Conservation (phyloP, 2,329 filamentous ascomycete species). For the Penicillium sp. region DNA sequence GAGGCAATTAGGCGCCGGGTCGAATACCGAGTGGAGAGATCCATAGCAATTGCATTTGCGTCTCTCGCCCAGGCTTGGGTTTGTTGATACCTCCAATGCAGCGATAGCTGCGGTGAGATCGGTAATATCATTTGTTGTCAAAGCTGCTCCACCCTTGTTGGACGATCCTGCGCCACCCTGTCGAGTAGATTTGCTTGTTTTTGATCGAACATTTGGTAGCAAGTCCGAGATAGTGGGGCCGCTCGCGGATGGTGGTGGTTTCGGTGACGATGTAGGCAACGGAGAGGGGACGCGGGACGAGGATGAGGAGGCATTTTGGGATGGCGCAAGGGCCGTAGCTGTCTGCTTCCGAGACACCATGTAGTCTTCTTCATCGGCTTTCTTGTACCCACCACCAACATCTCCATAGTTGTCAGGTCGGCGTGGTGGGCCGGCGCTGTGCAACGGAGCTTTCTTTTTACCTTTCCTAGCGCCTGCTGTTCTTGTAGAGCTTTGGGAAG, state of each 20-base stretch:
- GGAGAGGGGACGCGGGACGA: constrained; percentile 49
- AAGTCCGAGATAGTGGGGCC: constrained; percentile 82
- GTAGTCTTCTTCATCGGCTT: constrained; percentile 72
- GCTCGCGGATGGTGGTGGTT: constrained; percentile 66
- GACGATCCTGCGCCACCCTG: constrained; percentile 71
- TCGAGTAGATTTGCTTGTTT: constrained; percentile 66
- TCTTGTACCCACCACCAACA: constrained; percentile 70
- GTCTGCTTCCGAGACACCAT: constrained; percentile 55
- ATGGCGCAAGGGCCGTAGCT: constrained; percentile 42
- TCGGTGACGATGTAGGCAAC: constrained; percentile 24
- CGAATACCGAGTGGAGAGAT: constrained; percentile 80
- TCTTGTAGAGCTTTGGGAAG: constrained; percentile 3
- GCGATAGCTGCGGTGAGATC: constrained; percentile 78
- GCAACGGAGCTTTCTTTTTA: constrained; percentile 62
- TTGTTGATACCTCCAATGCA: constrained; percentile 86
- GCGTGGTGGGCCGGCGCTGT: constrained; percentile 62
- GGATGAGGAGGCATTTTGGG: constrained; percentile 44
- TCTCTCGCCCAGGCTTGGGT: constrained; percentile 70
- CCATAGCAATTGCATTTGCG: constrained; percentile 84
- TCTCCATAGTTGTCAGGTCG: constrained; percentile 66
- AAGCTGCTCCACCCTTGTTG: constrained; percentile 48
- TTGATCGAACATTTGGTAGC: constrained; percentile 59
- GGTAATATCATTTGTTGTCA: constrained; percentile 52
- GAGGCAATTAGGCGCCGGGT: constrained; percentile 90
- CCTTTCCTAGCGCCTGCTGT: constrained; percentile 36